Evolutionary conservation across 495 filamentous ascomycete genomes (phyloP), one percentile per base, ranked within the genome.

Genomic region (Daldinia loculata): DNA sequence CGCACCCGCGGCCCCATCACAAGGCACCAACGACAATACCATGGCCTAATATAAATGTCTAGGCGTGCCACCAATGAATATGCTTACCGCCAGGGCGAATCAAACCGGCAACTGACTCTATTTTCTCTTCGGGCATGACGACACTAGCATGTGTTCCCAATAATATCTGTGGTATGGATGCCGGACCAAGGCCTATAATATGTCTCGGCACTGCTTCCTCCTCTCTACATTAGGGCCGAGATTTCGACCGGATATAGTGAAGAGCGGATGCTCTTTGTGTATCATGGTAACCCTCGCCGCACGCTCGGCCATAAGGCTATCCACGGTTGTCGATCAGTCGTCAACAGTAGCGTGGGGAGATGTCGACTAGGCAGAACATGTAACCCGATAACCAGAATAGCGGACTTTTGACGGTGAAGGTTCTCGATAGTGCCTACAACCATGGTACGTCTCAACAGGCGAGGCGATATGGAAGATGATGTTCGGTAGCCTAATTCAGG

Each of bases 211-310:
- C 24, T 57, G 1, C 63, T 63, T 70, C 59, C 62, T 70, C 59
- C 62, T 67, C 67, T 67, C 62, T 64, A 63, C 66, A 74, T 74
- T 74, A 70, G 67, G 67, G 63, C 71, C 71, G 71, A 74, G 30
- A 74, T 70, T 74, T 74, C 32, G 71, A 48, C 71, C 71, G 71
- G 62, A 67, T 74, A 69, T 74, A 74, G 67, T 70, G 71, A 74
- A 11, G 45, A 51, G 57, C 34, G 66, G 66, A 48, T 58, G 30
- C 36, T 45, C 45, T 32, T 70, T 70, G 24, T 36, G 58, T 29
- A 67, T 53, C 61, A 61, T 63, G 12, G 70, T 50, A 56, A 43
- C 15, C 51, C 26, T 48, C 61, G 58, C 45, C 59, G 56, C 32
- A 41, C 24, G 22, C 36, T 68, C 65, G 70, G 65, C n/a, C 53